These are phyloP conservation scores for Mortierella sp. DNA, from an alignment of 371 early-diverging fungal species.

Conservation along the genomic window DNA sequence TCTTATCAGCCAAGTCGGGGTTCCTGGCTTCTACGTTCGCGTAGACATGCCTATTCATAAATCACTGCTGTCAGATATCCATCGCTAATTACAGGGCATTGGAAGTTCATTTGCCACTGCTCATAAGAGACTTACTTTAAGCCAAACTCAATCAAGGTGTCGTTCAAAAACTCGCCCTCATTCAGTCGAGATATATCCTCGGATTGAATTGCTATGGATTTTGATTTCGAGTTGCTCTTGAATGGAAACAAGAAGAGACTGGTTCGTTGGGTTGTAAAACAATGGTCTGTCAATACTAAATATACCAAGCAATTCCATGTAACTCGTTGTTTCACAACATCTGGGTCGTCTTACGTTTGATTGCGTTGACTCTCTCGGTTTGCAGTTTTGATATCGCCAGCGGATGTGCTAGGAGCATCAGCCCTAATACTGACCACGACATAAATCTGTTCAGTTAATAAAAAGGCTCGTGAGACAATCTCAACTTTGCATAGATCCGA, in stretches of 20 bases:
- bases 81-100: no score
- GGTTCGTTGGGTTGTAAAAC: background rate
- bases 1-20: constrained; percentile 23
- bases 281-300: background rate
- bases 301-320: background rate
- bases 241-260: constrained; percentile 55
- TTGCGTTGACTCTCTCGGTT: background rate
- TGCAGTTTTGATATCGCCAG: background rate
- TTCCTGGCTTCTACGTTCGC: constrained; percentile 25
- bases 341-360: background rate
- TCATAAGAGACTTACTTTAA: constrained; percentile 55
- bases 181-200: constrained; percentile 63
- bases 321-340: background rate
- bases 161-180: constrained; percentile 70
- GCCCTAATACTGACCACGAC: background rate
- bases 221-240: constrained; percentile 31
- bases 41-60: constrained; percentile 22
- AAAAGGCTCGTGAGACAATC: background rate
- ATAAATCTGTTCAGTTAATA: background rate
- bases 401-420: background rate
- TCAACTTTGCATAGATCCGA: background rate
- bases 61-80: background rate
- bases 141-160: constrained; percentile 72
- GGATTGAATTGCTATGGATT: constrained; percentile 56
- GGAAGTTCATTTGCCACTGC: background rate